phyloP scores from a whole-genome alignment of 352 stramenopile genomes.

The Globisporangium apiculatum region DNA sequence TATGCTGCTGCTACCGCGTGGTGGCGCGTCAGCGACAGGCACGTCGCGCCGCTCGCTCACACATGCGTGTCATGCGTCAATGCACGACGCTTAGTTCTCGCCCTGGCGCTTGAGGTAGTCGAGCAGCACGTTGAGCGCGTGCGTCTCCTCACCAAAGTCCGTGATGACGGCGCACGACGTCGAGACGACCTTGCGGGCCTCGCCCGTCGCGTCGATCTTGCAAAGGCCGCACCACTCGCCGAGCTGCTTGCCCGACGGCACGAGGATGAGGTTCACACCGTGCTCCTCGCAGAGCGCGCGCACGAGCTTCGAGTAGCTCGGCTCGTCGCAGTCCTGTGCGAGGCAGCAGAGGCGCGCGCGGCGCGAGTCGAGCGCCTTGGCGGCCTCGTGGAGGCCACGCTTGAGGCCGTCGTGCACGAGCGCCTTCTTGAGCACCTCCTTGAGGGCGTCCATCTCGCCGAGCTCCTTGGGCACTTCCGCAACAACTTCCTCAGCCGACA shows the following conservation, averaged over 20 bases:
- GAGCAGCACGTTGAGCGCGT: constrained; percentile 96
- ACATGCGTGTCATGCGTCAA: background rate
- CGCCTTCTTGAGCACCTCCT: constrained; percentile 99
- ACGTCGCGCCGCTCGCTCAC: no score
- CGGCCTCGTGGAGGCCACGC: constrained; percentile 98
- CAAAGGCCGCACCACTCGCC: constrained; percentile 99
- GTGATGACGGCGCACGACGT: constrained; percentile 98
- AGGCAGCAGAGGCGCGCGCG: constrained; percentile 98
- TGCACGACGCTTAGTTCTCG: constrained; percentile 65
- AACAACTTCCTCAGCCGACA: constrained; percentile 92
- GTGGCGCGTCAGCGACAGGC: background rate
- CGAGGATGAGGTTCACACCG: constrained; percentile 92
- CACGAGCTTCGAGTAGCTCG: constrained; percentile 99
- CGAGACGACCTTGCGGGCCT: constrained; percentile 98
- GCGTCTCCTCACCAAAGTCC: constrained; percentile 99
- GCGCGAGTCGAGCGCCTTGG: constrained; percentile 98
- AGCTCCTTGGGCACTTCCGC: constrained; percentile 91
- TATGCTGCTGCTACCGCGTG: background rate
- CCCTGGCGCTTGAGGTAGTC: constrained; percentile 98
- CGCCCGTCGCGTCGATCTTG: constrained; percentile 97
- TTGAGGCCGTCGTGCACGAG: constrained; percentile 99
- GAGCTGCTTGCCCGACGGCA: constrained; percentile 94
- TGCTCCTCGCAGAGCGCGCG: constrained; percentile 92
- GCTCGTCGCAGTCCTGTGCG: constrained; percentile 99
- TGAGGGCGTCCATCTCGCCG: constrained; percentile 95